Evolutionary conservation across 148 eudicot species (phyloP).

Genomic region (Selenicereus undatus): DNA sequence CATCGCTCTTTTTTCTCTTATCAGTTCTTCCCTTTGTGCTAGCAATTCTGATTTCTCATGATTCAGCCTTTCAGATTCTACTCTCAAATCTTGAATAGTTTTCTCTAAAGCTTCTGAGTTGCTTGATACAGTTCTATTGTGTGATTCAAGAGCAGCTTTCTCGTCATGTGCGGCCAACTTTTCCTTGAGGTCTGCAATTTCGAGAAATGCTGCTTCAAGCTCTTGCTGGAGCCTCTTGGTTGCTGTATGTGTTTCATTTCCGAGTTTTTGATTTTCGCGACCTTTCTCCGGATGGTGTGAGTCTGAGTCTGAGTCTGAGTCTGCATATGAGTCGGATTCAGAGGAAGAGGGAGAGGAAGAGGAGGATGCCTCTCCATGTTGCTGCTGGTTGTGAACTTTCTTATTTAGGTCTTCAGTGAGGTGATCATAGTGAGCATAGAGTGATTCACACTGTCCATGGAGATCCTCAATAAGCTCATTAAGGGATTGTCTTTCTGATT

Average conservation of each 20-base stretch:
- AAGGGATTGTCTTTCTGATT: conserved; percentile 34
- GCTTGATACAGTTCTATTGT: not conserved
- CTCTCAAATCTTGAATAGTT: not conserved
- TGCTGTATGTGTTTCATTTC: conserved; percentile 16
- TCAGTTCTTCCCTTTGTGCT: not conserved
- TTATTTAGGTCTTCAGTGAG: conserved; percentile 63
- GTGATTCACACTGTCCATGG: conserved; percentile 66
- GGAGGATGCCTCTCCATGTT: conserved; percentile 32
- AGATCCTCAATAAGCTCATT: conserved; percentile 57
- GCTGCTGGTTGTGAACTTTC: conserved; percentile 40
- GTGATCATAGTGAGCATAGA: conserved; percentile 65
- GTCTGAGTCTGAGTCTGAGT: conserved; percentile 57
- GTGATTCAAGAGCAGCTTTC: not conserved
- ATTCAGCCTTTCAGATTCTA: not conserved
- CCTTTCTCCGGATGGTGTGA: conserved; percentile 28
- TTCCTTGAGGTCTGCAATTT: conserved; percentile 51
- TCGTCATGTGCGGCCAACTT: conserved; percentile 40
- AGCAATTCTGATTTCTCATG: not conserved
- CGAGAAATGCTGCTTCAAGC: conserved; percentile 44
- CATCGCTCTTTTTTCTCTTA: conserved; percentile 21
- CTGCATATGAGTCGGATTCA: conserved; percentile 38
- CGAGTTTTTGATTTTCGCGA: conserved; percentile 37
- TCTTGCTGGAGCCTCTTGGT: conserved; percentile 34
- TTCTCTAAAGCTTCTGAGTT: too few relatives aligned
- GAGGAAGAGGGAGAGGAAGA: conserved; percentile 34